phyloP scores from a whole-genome alignment of 768 basidiomycete species.

The Auricularia heimuer region DNA sequence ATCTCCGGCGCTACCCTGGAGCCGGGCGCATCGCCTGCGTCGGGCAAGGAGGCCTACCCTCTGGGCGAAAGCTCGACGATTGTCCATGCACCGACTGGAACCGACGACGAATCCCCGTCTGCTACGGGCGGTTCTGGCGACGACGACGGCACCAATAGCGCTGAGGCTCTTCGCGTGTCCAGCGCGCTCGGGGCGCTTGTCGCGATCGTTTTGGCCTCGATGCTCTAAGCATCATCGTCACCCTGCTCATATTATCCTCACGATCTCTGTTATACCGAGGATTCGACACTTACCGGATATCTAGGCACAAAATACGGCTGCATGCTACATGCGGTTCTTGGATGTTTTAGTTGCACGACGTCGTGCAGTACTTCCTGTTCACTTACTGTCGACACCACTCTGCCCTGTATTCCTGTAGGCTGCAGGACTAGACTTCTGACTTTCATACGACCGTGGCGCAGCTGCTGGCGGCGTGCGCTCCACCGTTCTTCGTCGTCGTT shows the following conservation, averaged over 20 bases:
- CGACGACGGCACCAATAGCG: not conserved
- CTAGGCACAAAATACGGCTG: too few species aligned
- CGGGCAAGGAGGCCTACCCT: not conserved
- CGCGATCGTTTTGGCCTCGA: not conserved
- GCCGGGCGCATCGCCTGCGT: not conserved
- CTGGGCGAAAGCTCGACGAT: not conserved
- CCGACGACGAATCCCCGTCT: not conserved
- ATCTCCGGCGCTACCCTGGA: constrained; percentile 52
- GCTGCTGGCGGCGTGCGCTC: too few species aligned
- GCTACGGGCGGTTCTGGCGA: not conserved
- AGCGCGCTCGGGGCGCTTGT: not conserved
- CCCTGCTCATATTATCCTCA: not conserved
- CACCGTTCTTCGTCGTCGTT: too few species aligned
- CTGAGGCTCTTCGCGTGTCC: not conserved
- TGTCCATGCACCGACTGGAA: too few species aligned
- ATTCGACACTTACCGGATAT: too few species aligned
- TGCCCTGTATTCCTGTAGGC: too few species aligned
- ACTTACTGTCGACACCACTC: too few species aligned
- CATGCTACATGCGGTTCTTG: too few species aligned
- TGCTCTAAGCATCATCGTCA: not conserved
- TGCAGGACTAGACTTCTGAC: too few species aligned
- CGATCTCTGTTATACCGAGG: not conserved
- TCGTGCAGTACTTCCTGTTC: too few species aligned
- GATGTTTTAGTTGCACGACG: too few species aligned
- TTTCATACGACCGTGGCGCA: too few species aligned